These are phyloP conservation scores for Beauveria bassiana DNA, from an alignment of 2,329 filamentous ascomycete species.

Conservation along the genomic window DNA sequence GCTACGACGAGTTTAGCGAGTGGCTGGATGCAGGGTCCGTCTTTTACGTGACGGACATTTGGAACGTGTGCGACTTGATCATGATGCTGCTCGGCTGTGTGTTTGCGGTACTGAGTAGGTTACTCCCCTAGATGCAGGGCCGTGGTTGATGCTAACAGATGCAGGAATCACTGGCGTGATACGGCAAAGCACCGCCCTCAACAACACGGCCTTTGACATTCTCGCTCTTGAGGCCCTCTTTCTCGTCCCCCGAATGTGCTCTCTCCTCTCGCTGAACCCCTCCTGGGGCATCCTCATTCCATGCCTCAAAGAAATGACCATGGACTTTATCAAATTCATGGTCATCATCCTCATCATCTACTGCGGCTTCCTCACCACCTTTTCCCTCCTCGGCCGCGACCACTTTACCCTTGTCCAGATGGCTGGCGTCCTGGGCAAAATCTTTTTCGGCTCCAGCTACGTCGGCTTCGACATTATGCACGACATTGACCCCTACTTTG, in stretches of 20 bases:
- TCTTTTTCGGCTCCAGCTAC: conserved; percentile 71
- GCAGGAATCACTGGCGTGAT: conserved; percentile 29
- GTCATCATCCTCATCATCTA: conserved; percentile 77
- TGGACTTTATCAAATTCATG: conserved; percentile 81
- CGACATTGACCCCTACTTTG: conserved; percentile 50
- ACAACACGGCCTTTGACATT: conserved; percentile 80
- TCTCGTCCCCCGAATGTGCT: conserved; percentile 82
- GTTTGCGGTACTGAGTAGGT: conserved; percentile 66
- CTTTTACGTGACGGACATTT: conserved; percentile 78
- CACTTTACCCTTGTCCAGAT: conserved; percentile 57
- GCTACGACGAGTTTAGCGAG: conserved; percentile 80
- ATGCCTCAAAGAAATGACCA: conserved; percentile 88
- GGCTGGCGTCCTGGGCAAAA: conserved; percentile 70
- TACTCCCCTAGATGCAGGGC: background rate
- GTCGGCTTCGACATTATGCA: conserved; percentile 65
- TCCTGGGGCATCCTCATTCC: conserved; percentile 89
- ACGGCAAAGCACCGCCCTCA: conserved; percentile 52
- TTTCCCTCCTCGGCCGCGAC: conserved; percentile 68
- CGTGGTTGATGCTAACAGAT: background rate
- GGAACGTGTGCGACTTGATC: conserved; percentile 65
- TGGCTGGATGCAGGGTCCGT: conserved; percentile 79
- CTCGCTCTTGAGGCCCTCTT: conserved; percentile 82
- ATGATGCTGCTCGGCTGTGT: conserved; percentile 66
- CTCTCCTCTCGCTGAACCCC: conserved; percentile 75
- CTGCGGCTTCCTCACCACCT: conserved; percentile 82